phyloP scores from a whole-genome alignment of 116 monocot species.

The Iris pallida region DNA sequence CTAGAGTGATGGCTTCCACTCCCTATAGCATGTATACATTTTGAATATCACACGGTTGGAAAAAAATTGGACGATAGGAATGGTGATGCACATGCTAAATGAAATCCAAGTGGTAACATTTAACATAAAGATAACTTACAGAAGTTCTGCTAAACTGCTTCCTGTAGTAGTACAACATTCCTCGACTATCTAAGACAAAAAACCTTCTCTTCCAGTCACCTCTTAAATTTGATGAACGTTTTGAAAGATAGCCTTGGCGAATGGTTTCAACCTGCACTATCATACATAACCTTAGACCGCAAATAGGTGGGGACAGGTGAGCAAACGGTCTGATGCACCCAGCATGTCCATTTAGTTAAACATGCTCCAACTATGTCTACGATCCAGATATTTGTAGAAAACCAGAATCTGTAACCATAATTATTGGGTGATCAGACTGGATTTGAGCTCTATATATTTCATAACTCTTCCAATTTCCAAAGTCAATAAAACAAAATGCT shows the following conservation, averaged over 20 bases:
- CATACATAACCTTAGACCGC: not conserved
- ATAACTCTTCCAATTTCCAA: no score
- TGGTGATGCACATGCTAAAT: not conserved
- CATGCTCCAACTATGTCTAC: no score
- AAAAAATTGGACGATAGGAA: not conserved
- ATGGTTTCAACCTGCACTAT: constrained; percentile 90
- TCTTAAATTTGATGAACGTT: constrained; percentile 96
- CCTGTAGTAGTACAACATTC: constrained; percentile 98
- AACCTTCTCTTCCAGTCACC: constrained; percentile 99
- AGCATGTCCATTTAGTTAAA: no score
- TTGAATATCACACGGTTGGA: not conserved
- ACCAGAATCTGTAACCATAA: no score
- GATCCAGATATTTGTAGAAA: no score
- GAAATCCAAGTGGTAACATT: not conserved
- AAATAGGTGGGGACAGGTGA: no score
- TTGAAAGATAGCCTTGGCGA: constrained; percentile 97
- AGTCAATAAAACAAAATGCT: no score
- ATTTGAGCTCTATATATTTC: no score
- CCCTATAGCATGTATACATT: constrained; percentile 35
- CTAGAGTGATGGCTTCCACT: constrained; percentile 34
- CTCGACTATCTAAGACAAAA: constrained; percentile 98
- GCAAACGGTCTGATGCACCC: no score
- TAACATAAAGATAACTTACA: constrained; percentile 41
- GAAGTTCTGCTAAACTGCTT: constrained; percentile 84
- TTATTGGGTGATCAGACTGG: no score